Evolutionary conservation across 768 basidiomycete species (phyloP), one percentile per base, ranked within the genome.

Genomic region (Pisolithus microcarpus): DNA sequence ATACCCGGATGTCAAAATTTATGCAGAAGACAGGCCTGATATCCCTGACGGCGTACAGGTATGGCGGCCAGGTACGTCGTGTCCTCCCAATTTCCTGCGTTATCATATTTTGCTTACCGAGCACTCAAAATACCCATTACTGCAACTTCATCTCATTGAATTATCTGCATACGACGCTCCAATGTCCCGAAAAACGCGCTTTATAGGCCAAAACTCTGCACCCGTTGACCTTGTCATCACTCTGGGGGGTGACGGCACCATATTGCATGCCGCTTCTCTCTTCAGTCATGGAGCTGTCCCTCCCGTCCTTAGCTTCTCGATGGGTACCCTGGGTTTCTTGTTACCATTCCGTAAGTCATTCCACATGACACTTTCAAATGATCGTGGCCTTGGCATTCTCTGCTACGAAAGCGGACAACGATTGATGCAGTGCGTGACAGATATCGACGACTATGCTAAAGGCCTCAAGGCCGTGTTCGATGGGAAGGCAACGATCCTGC

Each of bases 171-270:
- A 34, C 5, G 1, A 34, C 31, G 11, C 31, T 34, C 11, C 5
- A 34, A 34, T 15, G 15, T 34, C 34, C 13, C 34, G 34, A 13
- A 13, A 34, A 34, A 34, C 5, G 34, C 34, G 13, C 5, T 15
- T 31, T 39, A 49, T 58, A 73, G 76, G 76, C 43, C 74, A 72
- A 40, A 69, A 70, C 45, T 72, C 83, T 4, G 73, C 82, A 56
- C 77, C 76, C 49, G 87, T 95, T 52, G 88, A 92, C 64, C 73
- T 97, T 8, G 85, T 96, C 18, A 81, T 96, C 24, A 95, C 94
- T 0, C 70, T 97, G 1, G 94, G 94, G 42, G 94, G 94, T 31
- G 94, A 97, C 62, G 94, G 94, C 8, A 96, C 94, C 5, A 93
- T 96, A 45, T 76, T 97, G 1, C 92, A 94, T 62, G 90, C 91